Evolutionary conservation across 1,284 basidiomycete species (phyloP), one percentile per base, ranked within the genome.

Genomic region (Caloboletus inedulis): DNA sequence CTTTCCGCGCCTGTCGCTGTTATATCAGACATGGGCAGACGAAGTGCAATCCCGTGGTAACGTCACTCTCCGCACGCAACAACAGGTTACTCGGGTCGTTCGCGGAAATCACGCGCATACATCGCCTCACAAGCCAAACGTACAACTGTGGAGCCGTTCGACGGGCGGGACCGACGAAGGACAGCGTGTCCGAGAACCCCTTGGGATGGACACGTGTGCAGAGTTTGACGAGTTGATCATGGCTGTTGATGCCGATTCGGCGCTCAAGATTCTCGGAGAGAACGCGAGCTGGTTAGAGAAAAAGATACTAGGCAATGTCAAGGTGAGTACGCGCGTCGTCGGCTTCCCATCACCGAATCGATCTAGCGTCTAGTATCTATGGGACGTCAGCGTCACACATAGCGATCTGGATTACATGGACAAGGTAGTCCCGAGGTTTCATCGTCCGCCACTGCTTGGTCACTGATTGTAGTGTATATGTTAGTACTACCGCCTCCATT

Each of bases 31-130:
- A 8, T 42, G 41, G 37, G 42, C 37, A 21, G 44, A 46, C 19
- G 31, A 46, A 18, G 45, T 58, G 1, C 50, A 59, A 46, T 58
- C 57, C 29, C 36, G 44, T 27, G 42, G 47, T 10, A 58, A 52
- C 8, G 41, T 56, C 25, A 37, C n/a, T 3, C 43, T 55, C n/a
- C 34, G 33, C 39, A 55, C 23, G 7, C 53, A 34, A 18, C 45
- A 35, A 7, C 46, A 49, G n/a, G 56, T 50, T 7, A 45, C 52
- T 4, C 47, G 43, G 7, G 36, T 59, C 14, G 19, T 13, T 19
- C 53, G 47, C 18, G 40, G 30, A 27, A 19, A 23, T 16, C 33
- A 14, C 12, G 23, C 18, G 13, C 31, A 43, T 14, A 12, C 14
- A 21, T 12, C 31, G 9, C 4, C 25, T n/a, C 34, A 27, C 23